Evolutionary conservation across 2,329 filamentous ascomycete species (phyloP).

Genomic region (Rutstroemia sp.): DNA sequence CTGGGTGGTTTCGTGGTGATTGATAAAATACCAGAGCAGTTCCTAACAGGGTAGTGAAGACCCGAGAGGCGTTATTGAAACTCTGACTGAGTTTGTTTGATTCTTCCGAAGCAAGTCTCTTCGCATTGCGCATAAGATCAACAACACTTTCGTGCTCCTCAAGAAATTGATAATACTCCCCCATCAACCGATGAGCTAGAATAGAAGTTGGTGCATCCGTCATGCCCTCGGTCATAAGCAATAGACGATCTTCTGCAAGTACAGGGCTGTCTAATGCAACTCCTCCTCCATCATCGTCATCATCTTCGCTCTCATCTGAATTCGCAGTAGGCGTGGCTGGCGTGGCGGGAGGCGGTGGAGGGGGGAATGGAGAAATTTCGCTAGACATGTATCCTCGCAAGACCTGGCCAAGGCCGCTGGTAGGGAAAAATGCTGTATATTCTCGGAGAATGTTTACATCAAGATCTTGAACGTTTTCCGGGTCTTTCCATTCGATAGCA

Average conservation of each 20-base stretch:
- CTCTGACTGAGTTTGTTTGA: slow-evolving; percentile 58
- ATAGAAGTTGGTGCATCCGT: slow-evolving; percentile 57
- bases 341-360: slow-evolving; percentile 25
- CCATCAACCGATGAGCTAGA: slow-evolving; percentile 75
- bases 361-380: slow-evolving; percentile 73
- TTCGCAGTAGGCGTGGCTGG: slow-evolving; percentile 27
- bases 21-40: slow-evolving; percentile 90
- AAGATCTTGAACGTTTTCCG: slow-evolving; percentile 65
- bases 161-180: slow-evolving; percentile 73
- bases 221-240: slow-evolving; percentile 73
- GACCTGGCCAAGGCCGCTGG: slow-evolving; percentile 73
- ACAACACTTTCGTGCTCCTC: slow-evolving; percentile 81
- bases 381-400: slow-evolving; percentile 77
- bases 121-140: slow-evolving; percentile 70
- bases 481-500: slow-evolving; percentile 80
- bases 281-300: slow-evolving; percentile 49
- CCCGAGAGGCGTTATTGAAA: slow-evolving; percentile 64
- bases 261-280: slow-evolving; percentile 49
- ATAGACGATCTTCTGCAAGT: slow-evolving; percentile 68
- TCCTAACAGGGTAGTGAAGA: slow-evolving; percentile 68
- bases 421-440: slow-evolving; percentile 78
- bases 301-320: slow-evolving; percentile 44
- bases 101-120: slow-evolving; percentile 53
- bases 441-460: slow-evolving; percentile 71
- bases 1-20: slow-evolving; percentile 78